Evolutionary conservation across 805 yeast species (phyloP).

Genomic region (Saturnispora galanensis): DNA sequence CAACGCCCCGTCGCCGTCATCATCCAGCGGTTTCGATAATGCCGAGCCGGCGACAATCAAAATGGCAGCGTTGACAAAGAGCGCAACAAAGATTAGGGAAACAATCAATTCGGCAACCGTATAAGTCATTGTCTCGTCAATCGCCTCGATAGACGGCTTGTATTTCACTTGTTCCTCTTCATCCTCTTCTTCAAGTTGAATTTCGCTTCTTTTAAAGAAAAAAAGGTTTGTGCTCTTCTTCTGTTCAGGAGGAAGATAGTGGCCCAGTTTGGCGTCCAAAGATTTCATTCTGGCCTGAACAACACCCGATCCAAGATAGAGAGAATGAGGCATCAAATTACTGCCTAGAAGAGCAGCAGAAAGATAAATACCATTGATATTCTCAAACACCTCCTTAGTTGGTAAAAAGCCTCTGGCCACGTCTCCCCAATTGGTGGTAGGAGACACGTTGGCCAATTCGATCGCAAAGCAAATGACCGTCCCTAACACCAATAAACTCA

Average conservation of each 20-base stretch:
- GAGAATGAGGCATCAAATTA: slow-evolving; percentile 90
- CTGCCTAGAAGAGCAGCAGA: slow-evolving; percentile 87
- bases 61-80: slow-evolving; percentile 88
- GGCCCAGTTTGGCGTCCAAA: slow-evolving; percentile 61
- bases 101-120: slow-evolving; percentile 77
- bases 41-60: slow-evolving; percentile 89
- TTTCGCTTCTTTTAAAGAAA: slow-evolving; percentile 20
- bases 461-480: slow-evolving; percentile 81
- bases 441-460: slow-evolving; percentile 62
- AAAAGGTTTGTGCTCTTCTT: slow-evolving; percentile 12
- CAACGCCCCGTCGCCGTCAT: slow-evolving; percentile 46
- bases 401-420: slow-evolving; percentile 65
- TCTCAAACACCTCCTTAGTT: slow-evolving; percentile 33
- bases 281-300: slow-evolving; percentile 80
- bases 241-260: slow-evolving; percentile 32
- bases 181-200: slow-evolving; percentile 25
- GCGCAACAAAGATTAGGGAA: slow-evolving; percentile 76
- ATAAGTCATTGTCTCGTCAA: slow-evolving; percentile 66
- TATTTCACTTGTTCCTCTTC: slow-evolving; percentile 29
- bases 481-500: slow-evolving; percentile 63
- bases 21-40: slow-evolving; percentile 33
- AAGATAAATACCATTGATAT: slow-evolving; percentile 62
- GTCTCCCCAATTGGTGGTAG: slow-evolving; percentile 40
- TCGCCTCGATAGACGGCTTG: slow-evolving; percentile 72
- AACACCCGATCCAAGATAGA: slow-evolving; percentile 80